Conservation (phyloP, 2,329 filamentous ascomycete species). For the Ophiostoma populinum region DNA sequence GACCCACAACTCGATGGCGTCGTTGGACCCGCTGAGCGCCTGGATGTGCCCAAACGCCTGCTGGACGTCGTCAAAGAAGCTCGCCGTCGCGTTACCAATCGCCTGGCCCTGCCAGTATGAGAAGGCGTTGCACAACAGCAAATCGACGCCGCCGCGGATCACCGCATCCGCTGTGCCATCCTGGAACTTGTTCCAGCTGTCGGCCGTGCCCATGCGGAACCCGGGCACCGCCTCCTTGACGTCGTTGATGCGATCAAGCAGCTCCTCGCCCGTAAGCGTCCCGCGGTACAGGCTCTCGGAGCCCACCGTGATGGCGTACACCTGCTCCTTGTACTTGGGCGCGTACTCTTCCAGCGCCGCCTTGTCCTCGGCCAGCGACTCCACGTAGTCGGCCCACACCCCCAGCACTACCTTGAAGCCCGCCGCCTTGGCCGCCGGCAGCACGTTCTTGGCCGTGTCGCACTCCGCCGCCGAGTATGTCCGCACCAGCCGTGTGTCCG, state of each 20-base stretch:
- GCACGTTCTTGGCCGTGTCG: slow-evolving; percentile 6
- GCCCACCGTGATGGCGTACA: slow-evolving; percentile 9
- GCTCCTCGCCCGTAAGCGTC: slow-evolving; percentile 5
- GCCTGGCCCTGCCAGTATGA: slow-evolving; percentile 9
- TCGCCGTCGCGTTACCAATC: slow-evolving; percentile 5
- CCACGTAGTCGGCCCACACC: slow-evolving; percentile 6
- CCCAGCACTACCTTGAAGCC: slow-evolving; percentile 7
- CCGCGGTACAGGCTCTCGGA: slow-evolving; percentile 8
- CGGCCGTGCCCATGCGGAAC: slow-evolving; percentile 8
- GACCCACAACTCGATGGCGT: slow-evolving; percentile 7
- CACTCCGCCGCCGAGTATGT: slow-evolving; percentile 8
- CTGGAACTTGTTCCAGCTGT: slow-evolving; percentile 9
- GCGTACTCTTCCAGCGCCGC: slow-evolving; percentile 3
- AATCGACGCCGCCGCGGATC: slow-evolving; percentile 6
- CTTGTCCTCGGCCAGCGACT: slow-evolving; percentile 7
- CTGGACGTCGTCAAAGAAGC: slow-evolving; percentile 7
- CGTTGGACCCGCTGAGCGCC: slow-evolving; percentile 2
- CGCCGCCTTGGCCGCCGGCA: slow-evolving; percentile 5
- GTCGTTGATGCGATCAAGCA: slow-evolving; percentile 6
- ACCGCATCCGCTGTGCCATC: slow-evolving; percentile 7
- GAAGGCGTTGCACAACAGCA: slow-evolving; percentile 9
- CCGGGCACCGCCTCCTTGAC: slow-evolving; percentile 4
- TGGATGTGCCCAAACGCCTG: slow-evolving; percentile 8
- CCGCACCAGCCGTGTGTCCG: slow-evolving; percentile 4
- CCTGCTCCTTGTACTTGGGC: slow-evolving; percentile 8